Base-by-base conservation (phyloP, 805 yeast genomes). In the Yamadazyma philogaea region DNA sequence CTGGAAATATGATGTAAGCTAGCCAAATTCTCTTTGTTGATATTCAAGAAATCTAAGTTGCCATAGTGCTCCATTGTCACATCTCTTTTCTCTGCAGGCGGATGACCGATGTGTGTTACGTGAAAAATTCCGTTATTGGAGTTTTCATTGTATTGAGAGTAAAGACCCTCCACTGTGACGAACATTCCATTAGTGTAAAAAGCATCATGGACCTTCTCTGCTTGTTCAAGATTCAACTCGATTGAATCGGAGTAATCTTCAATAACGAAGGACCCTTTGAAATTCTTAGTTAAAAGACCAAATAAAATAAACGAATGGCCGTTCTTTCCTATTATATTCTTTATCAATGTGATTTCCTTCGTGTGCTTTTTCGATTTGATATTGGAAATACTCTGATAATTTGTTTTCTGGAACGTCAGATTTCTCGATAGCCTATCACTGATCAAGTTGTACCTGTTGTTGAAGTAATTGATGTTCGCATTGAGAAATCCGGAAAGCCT, bases 241-340 rank as follows among this genome's bases (percentile, higher is more conserved):
- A 91, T 81, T 33, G 72, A 63, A 45, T 88, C 96, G 1, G 89
- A 77, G 3, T 82, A 76, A 59, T 93, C 99, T 55, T 89, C 95
- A 21, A 95, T 58, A 36, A 78, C 77, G 77, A 79, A 84, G n/a
- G 74, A 67, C 1, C 91, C 96, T 40, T 74, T 77, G 8, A 78
- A 68, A 41, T 81, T 80, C 44, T 72, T 71, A 2, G 82, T 71
- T 8, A 93, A 61, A 44, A 89, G 66, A 0, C 99, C 99, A 54
- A 90, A 79, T 2, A 93, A 57, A 6, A 85, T 66, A 56, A 93
- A 93, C 43, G 78, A 72, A 40, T 77, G 71, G 4, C 91, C 91
- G 53, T 84, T 85, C 42, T 96, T 68, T 22, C 99, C 99, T 21
- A 93, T 60, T 45, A 93, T 66, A 59, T 90, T 90, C 54, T 90